phyloP scores from a whole-genome alignment of 164 flowering plant genomes.

The Protea cynaroides region DNA sequence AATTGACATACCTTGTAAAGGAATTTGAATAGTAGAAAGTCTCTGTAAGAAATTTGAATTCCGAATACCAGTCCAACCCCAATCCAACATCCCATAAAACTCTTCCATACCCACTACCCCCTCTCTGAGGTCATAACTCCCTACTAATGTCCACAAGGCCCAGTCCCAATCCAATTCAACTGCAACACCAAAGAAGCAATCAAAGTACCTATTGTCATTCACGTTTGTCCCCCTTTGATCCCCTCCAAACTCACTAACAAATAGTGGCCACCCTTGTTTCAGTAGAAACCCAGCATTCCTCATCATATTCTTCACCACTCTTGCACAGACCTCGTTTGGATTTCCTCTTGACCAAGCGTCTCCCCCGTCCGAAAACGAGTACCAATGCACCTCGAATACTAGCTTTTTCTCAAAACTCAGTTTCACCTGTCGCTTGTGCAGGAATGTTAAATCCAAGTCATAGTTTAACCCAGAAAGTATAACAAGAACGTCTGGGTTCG shows the following conservation, averaged over 20 bases:
- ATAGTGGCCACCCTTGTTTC: constrained; percentile 7
- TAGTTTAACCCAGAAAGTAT: constrained; percentile 20
- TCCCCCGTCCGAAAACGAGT: constrained; percentile 5
- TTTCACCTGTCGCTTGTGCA: constrained; percentile 4
- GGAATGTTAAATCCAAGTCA: constrained; percentile 13
- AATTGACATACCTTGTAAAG: not conserved
- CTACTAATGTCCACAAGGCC: constrained; percentile 19
- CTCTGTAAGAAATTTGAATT: not conserved
- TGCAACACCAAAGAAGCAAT: constrained; percentile 12
- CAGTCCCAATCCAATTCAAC: constrained; percentile 20
- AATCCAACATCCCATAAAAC: constrained; percentile 13
- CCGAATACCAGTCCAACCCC: constrained; percentile 2
- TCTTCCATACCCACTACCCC: constrained; percentile 9
- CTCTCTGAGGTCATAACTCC: constrained; percentile 14
- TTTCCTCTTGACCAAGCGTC: constrained; percentile 1
- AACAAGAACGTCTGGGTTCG: constrained; percentile 19
- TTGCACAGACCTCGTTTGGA: constrained; percentile 4
- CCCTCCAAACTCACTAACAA: constrained; percentile 21
- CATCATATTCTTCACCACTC: not conserved
- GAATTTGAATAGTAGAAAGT: not conserved
- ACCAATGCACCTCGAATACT: constrained; percentile 24
- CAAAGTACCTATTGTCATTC: constrained; percentile 11
- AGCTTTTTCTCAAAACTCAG: constrained; percentile 9
- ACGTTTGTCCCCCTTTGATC: constrained; percentile 3
- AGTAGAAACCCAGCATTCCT: constrained; percentile 3